Evolutionary conservation across 2,329 filamentous ascomycete species (phyloP), one percentile per base, ranked within the genome.

Genomic region (Drechslera avenae): DNA sequence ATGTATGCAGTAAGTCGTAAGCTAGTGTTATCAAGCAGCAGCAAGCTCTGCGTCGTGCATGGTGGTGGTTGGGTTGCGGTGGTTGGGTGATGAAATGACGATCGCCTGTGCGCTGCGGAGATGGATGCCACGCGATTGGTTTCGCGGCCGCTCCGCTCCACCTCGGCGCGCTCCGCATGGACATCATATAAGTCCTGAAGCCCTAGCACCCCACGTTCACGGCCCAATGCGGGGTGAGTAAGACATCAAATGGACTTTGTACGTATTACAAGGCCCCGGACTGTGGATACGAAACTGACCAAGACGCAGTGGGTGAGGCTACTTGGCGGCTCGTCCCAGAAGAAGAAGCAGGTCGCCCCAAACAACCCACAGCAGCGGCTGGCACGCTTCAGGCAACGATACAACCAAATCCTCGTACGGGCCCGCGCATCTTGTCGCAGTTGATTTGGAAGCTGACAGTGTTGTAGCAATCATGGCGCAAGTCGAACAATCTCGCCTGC

Each of bases 281-380:
- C 18, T 8, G 30, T 44, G 37, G 23, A 26, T 23, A n/a, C 2
- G 41, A 26, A 52, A 50, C 66, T 70, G 40, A 70, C 56, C 13
- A 3, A 3, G 4, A 32, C 16, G 37, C 60, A 85, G 83, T 85
- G 82, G 80, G 81, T 83, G 69, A 81, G 84, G 69, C 77, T 87
- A 62, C 79, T 87, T 59, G 83, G 83, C 68, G 82, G 83, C 63
- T 78, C 79, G 57, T 68, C 73, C 52, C 69, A 73, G 54, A 82
- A 81, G 54, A 83, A 81, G 71, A 77, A 78, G 69, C 75, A 77
- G 64, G 71, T 77, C 45, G 74, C 75, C 31, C 72, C 77, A 52
- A 81, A 81, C 65, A 81, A 82, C 58, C 81, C 83, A 18, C 80
- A 83, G 56, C 81, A 86, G 67, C 82, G 85, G 62, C 78, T 86